A percentile compares a stretch with the other conserved stretches of the same genome.
These are phyloP conservation scores for Brettanomyces nanus DNA, from an alignment of 805 yeast genomes.

Conservation along the genomic window DNA sequence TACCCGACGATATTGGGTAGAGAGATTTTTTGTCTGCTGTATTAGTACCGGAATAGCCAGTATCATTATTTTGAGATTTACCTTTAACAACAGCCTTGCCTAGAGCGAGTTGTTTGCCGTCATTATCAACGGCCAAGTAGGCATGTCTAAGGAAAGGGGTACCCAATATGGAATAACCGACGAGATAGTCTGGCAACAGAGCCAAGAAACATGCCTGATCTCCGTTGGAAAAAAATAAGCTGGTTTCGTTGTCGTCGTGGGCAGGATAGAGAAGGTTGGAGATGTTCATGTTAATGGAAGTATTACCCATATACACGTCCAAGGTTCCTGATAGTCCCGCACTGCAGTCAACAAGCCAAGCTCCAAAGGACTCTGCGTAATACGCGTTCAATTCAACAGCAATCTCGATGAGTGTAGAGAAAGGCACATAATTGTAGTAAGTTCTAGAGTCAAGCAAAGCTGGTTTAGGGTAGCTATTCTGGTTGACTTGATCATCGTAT, in stretches of 20 bases:
- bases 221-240: conserved; percentile 45
- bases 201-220: conserved; percentile 48
- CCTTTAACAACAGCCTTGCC: background rate
- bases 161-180: conserved; percentile 52
- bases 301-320: conserved; percentile 44
- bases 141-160: conserved; percentile 43
- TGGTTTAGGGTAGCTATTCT: conserved; percentile 35
- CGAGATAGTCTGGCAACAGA: conserved; percentile 36
- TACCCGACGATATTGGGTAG: conserved; percentile 20
- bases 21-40: conserved; percentile 1
- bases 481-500: conserved; percentile 32
- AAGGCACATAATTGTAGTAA: conserved; percentile 43
- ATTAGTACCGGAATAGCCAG: conserved; percentile 2
- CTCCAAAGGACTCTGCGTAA: conserved; percentile 35
- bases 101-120: conserved; percentile 44
- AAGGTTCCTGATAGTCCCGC: conserved; percentile 43
- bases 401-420: conserved; percentile 45
- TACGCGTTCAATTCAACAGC: conserved; percentile 67
- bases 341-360: conserved; percentile 61
- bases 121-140: conserved; percentile 60
- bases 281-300: conserved; percentile 43
- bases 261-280: conserved; percentile 37
- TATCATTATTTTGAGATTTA: background rate
- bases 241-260: conserved; percentile 23
- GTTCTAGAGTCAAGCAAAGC: conserved; percentile 53